A percentile compares a stretch with the other conserved stretches of the same genome.
Evolutionary conservation across 1,284 basidiomycete genomes (phyloP).

Genomic region (Paramarasmius palmivorus): DNA sequence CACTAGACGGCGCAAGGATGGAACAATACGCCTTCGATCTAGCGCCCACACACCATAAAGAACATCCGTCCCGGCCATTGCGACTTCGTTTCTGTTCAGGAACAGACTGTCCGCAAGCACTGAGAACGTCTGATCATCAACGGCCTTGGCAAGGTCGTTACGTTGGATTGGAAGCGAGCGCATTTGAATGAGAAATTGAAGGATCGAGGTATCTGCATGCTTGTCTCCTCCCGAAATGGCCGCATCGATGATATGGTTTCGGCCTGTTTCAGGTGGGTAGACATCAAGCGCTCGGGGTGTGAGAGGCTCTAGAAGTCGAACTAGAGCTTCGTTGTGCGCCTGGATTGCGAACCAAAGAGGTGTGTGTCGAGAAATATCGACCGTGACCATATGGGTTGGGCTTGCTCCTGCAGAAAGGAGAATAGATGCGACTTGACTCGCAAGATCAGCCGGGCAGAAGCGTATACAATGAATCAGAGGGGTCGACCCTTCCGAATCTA

Average conservation of each 20-base stretch:
- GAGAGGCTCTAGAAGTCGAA: background rate
- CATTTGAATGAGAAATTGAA: background rate
- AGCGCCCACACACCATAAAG: background rate
- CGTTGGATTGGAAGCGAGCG: background rate
- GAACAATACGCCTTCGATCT: background rate
- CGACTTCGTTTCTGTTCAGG: background rate
- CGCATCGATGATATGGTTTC: constrained; percentile 1
- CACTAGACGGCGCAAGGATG: background rate
- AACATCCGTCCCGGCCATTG: background rate
- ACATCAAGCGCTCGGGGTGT: background rate
- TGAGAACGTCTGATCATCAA: background rate
- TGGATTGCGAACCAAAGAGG: background rate
- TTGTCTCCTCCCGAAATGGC: background rate
- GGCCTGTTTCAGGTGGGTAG: background rate
- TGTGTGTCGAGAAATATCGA: background rate
- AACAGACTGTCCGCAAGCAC: background rate
- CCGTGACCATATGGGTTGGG: background rate
- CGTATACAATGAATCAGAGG: background rate
- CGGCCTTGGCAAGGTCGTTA: background rate
- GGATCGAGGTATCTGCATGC: background rate
- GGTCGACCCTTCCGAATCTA: background rate
- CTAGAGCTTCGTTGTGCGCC: background rate
- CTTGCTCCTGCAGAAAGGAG: constrained; percentile 2
- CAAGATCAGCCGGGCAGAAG: background rate
- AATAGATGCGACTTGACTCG: background rate